These are phyloP conservation scores for Didymella segeticola DNA, from an alignment of 2,329 filamentous ascomycete species.

Conservation along the genomic window DNA sequence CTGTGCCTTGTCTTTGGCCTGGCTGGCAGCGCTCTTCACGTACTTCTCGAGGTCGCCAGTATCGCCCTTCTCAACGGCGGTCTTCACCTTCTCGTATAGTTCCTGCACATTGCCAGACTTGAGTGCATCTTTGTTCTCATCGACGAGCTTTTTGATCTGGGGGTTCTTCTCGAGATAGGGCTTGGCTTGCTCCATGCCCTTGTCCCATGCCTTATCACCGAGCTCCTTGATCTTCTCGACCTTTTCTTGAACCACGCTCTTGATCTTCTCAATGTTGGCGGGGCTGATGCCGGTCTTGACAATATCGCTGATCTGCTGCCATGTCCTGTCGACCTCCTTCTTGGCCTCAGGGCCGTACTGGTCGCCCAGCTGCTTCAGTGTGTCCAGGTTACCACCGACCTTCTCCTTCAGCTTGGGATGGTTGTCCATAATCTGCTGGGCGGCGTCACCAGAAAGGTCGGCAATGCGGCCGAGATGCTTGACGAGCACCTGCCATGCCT, in stretches of 20 bases:
- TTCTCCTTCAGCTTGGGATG: conserved; percentile 77
- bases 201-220: conserved; percentile 75
- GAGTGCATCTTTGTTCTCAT: conserved; percentile 72
- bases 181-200: conserved; percentile 73
- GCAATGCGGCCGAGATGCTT: conserved; percentile 67
- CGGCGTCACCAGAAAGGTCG: conserved; percentile 67
- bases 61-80: conserved; percentile 67
- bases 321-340: conserved; percentile 76
- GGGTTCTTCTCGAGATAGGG: conserved; percentile 78
- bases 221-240: conserved; percentile 69
- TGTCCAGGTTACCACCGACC: conserved; percentile 70
- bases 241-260: conserved; percentile 73
- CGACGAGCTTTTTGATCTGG: conserved; percentile 74
- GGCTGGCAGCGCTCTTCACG: conserved; percentile 64
- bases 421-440: conserved; percentile 71
- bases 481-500: conserved; percentile 68
- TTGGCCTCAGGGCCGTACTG: conserved; percentile 77
- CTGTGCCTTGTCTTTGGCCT: conserved; percentile 68
- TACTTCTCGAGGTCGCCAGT: conserved; percentile 66
- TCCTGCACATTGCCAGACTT: conserved; percentile 72
- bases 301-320: conserved; percentile 69
- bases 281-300: conserved; percentile 66
- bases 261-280: conserved; percentile 61
- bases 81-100: conserved; percentile 68
- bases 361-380: conserved; percentile 73